Base-by-base conservation (phyloP, 805 yeast genomes). In the Teunomyces aglyptinius region DNA sequence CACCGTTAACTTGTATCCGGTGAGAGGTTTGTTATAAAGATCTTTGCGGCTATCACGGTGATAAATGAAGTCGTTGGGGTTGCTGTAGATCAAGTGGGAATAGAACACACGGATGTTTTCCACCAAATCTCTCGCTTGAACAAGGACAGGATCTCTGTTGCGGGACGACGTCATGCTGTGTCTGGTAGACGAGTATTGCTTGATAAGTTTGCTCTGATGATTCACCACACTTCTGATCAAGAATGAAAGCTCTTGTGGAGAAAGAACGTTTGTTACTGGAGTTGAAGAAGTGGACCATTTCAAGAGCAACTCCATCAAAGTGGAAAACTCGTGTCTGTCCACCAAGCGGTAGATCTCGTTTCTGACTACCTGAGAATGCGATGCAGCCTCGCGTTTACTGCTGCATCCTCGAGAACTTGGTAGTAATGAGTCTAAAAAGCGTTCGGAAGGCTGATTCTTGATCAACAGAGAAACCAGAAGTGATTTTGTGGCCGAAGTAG, bases 91-190 rank as follows among this genome's bases (percentile, higher is more conserved):
- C 20, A 67, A 42, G 24, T 59, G 56, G 32, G 57, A 46, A 41
- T 67, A 66, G 2, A 66, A 49, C 6, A 42, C 41, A 47, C 73
- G 56, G 29, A 68, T 55, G 11, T 48, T 49, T 13, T 46, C 47
- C 11, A 54, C 49, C 40, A 57, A 53, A 12, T 45, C 43, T 24
- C 53, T 46, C 0, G 57, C 48, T 22, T 54, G 51, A 2, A 34
- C 26, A 19, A 50, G 45, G 19, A 41, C 48, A 19, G 47, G 31
- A n/a, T 36, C 47, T 24, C 26, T 32, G 12, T 33, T 29, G 6
- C 38, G 28, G 12, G 39, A 22, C 8, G 39, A 19, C n/a, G 27
- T 19, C 10, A 18, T n/a, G 13, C 6, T 12, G 13, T 16, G 20
- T 28, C 26, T n/a, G 20, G 19, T 16, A 13, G 32, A 20, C 12